Evolutionary conservation across 2,329 filamentous ascomycete species (phyloP), one percentile per base, ranked within the genome.

Genomic region (Pestalotiopsis sp.): DNA sequence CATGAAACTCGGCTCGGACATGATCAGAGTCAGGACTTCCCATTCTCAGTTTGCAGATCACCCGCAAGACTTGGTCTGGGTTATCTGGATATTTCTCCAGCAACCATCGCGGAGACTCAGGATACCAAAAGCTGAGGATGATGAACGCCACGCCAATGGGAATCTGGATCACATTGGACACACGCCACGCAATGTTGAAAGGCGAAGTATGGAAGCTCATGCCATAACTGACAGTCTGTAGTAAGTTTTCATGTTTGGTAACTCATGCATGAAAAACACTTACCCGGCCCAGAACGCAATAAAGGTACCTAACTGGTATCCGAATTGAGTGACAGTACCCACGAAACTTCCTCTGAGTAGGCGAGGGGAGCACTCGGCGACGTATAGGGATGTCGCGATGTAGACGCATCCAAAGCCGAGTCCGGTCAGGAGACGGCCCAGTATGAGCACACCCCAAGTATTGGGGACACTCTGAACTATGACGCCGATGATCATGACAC

Each of bases 401-500:
- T 62, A 62, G 20, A 62, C 59, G 20, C 59, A 62, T 36, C 59
- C 59, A 11, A 62, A 62, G 0, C 59, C 59, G 1, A 62, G 59
- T 13, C 59, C 59, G 2, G 59, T 62, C 31, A 62, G 31, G 1
- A 62, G 59, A 25, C 59, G 59, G 14, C 59, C 59, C 11, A 62
- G 20, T n/a, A 62, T 62, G 11, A 62, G 31, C 4, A 62, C 59
- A 23, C 59, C 59, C 25, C 36, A 62, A 1, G 59, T 62, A 20
- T 62, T 62, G 5, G 59, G 59, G 12, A 62, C 36, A 39, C 59
- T 62, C 31, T 62, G 59, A 41, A 62, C 59, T 11, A 62, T 36
- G 17, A 62, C 59, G 3, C 59, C 59, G 23, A 62, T 62, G 31
- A 62, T 62, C 59, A 62, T 62, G 14, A 62, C 59, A 41, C 59